Evolutionary conservation across 2,329 filamentous ascomycete species (phyloP), one percentile per base, ranked within the genome.

Genomic region (Diaporthe ilicicola): DNA sequence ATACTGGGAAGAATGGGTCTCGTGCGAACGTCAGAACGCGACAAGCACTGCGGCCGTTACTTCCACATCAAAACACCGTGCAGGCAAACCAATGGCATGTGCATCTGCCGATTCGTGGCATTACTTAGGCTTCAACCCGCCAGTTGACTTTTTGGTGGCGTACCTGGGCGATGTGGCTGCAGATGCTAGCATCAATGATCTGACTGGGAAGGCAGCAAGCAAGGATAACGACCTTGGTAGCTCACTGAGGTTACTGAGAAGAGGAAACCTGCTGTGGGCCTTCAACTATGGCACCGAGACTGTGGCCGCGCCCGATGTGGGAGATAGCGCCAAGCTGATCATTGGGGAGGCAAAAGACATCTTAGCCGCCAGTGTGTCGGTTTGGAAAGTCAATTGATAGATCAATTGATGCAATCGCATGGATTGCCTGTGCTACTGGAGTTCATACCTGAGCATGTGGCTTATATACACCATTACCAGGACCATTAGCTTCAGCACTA

Each of bases 71-170:
- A 66, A 50, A 8, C 75, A 76, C 48, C 73, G 75, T 17, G 59
- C 53, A 22, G 74, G 74, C 10, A 74, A 72, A 59, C 72, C 75
- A 0, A 73, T 74, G 13, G 75, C 75, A 13, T 76, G 75, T 42
- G 64, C 54, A n/a, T 72, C 67, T 10, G 73, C 69, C 1, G 61
- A 46, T 9, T 54, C 62, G 32, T 37, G 68, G 70, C 75, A 76
- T 44, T 76, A 76, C 29, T 62, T 76, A 2, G 75, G 70, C 15
- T 75, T 76, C 69, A 76, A 75, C 42, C 75, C 74, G n/a, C 71
- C 75, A 4, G 70, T 29, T 6, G 75, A 76, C 37, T 69, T 76
- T 24, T 53, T 76, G 13, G 70, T 76, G 24, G 46, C 73, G 4
- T 76, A 76, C 27, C 70, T 76, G 27, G 73, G 74, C 17, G 73